Evolutionary conservation across 306 rosid genomes (phyloP), one percentile per base, ranked within the genome.

Genomic region (Rosa multiflora): DNA sequence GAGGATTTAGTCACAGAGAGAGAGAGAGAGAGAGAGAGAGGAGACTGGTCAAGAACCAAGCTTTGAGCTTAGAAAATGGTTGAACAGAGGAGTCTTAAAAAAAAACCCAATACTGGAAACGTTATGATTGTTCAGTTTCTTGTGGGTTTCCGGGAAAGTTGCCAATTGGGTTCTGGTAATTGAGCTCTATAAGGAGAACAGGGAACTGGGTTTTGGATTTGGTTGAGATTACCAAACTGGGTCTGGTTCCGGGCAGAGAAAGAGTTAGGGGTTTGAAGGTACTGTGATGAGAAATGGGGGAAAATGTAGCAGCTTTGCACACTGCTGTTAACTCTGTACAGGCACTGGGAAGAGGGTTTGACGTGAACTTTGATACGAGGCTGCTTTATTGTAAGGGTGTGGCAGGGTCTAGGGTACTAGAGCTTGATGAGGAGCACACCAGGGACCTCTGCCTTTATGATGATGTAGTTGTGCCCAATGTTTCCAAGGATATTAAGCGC

Each of bases 311-410:
- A 82, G 97, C 98, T 20, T 79, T 92, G 88, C 94, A 92, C 81
- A 94, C 97, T 72, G 92, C 97, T 81, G 81, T 85, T n/a, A 87
- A 87, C 87, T 88, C 97, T 82, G 92, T 94, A 67, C 93, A 92
- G 74, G 97, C 98, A 66, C 71, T 94, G 72, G 98, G 97, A 48
- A 90, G 97, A 78, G 98, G 98, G 11, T 94, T 94, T 84, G 97
- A 94, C 70, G 97, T 91, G 76, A 92, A 92, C 81, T 94, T 84
- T 67, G 98, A 94, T 87, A 88, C 97, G 10, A 90, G 97, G 90
- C 84, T 94, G 84, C 97, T 94, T 32, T 94, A 92, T 78, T 92
- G 97, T 75, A 92, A 94, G 85, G 97, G 98, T 53, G 85, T 88
- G 43, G 84, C 91, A 15, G 97, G 97, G 82, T 88, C 93, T 78